Percentiles rank a stretch among this genome's conserved stretches.
phyloP scores from a whole-genome alignment of 176 grass and related monocot species.

The Zoysia pacifica region DNA sequence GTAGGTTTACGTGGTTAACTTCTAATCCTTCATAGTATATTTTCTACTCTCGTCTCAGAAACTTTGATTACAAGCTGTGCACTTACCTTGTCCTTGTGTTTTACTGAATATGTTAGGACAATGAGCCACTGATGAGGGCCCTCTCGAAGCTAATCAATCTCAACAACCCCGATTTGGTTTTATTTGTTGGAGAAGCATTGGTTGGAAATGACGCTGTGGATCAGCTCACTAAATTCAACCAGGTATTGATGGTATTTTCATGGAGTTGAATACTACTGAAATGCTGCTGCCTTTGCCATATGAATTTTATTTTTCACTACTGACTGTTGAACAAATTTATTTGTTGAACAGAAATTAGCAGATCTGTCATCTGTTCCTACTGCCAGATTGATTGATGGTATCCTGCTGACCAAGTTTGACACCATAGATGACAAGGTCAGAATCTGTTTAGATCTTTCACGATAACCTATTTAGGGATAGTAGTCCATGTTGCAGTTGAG shows the following conservation, averaged over 20 bases:
- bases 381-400: slow-evolving; percentile 89
- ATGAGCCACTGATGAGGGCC: slow-evolving; percentile 97
- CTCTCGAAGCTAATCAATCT: slow-evolving; percentile 97
- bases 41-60: not conserved
- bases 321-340: not conserved
- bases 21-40: not conserved
- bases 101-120: slow-evolving; percentile 60
- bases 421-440: slow-evolving; percentile 89
- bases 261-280: not conserved
- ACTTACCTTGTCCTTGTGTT: slow-evolving; percentile 10
- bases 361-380: slow-evolving; percentile 73
- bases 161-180: slow-evolving; percentile 80
- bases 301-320: not conserved
- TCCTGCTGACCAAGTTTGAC: slow-evolving; percentile 97
- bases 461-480: not conserved
- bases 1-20: slow-evolving; percentile 31
- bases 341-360: slow-evolving; percentile 76
- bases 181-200: slow-evolving; percentile 94
- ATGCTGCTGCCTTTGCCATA: not conserved
- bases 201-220: slow-evolving; percentile 98
- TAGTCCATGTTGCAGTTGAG: not conserved
- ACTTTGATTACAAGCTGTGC: not conserved
- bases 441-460: slow-evolving; percentile 19
- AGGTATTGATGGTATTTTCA: slow-evolving; percentile 46
- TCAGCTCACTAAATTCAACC: slow-evolving; percentile 86